Conservation (phyloP, 257 asterid genomes). For the Buddleja alternifolia region DNA sequence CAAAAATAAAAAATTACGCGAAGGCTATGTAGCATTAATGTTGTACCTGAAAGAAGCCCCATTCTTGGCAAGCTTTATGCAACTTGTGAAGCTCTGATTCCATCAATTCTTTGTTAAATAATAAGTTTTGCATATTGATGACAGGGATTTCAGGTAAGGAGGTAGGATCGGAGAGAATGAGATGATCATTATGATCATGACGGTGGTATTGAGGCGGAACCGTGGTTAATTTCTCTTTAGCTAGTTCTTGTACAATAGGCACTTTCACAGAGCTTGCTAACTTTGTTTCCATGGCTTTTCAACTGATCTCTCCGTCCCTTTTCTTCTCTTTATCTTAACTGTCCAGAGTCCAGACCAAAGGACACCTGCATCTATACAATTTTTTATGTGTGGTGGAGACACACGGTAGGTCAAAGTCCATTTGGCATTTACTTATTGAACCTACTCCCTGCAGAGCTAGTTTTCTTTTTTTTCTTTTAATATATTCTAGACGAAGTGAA, state of each 20-base stretch:
- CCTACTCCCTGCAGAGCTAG: too few species aligned
- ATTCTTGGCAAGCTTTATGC: constrained; percentile 50
- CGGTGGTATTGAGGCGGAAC: constrained; percentile 58
- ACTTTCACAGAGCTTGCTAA: constrained; percentile 46
- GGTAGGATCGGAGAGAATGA: constrained; percentile 6
- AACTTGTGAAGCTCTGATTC: constrained; percentile 51
- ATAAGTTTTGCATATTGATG: constrained; percentile 42
- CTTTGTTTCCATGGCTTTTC: constrained; percentile 28
- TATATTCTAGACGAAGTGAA: too few species aligned
- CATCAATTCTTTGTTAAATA: constrained; percentile 1
- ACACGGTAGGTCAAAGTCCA: too few species aligned
- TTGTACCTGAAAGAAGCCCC: constrained; percentile 70
- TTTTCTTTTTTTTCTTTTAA: too few species aligned
- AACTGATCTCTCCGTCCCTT: not conserved
- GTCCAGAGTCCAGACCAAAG: too few species aligned
- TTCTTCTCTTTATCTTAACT: not conserved
- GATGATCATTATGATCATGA: constrained; percentile 25
- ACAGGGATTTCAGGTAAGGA: constrained; percentile 42
- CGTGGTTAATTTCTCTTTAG: constrained; percentile 31
- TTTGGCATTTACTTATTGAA: too few species aligned
- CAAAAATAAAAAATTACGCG: too few species aligned
- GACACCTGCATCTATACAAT: too few species aligned
- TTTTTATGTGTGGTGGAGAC: too few species aligned
- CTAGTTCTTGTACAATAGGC: constrained; percentile 62
- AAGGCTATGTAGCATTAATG: too few species aligned